phyloP scores from a whole-genome alignment of 1,284 basidiomycete species.

The Ceratorhiza oryzae-sativae region DNA sequence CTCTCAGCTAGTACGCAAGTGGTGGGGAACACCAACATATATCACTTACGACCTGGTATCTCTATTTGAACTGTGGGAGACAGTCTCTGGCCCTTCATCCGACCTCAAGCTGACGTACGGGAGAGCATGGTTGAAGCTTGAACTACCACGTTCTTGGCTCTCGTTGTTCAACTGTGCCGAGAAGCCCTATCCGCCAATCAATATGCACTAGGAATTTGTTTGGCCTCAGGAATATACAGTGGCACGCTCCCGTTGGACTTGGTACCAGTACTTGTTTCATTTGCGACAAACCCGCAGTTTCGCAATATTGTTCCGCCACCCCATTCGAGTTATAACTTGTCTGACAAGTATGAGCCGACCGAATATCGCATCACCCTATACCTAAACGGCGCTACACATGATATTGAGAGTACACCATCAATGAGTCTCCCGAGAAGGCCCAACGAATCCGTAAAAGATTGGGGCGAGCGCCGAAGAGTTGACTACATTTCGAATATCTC shows the following conservation, averaged over 20 bases:
- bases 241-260: background rate
- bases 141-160: background rate
- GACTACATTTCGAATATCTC: background rate
- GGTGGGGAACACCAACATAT: background rate
- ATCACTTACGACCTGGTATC: background rate
- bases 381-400: background rate
- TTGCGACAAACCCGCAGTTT: constrained; percentile 23
- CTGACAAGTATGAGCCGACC: constrained; percentile 7
- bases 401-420: background rate
- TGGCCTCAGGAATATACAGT: constrained; percentile 3
- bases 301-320: constrained; percentile 2
- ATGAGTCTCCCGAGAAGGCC: background rate
- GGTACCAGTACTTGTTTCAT: constrained; percentile 25
- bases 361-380: background rate
- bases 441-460: background rate
- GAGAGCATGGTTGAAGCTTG: background rate
- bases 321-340: constrained; percentile 6
- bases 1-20: background rate
- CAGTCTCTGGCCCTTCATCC: background rate
- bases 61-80: constrained; percentile 4
- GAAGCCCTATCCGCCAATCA: background rate
- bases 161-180: constrained; percentile 17
- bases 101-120: background rate
- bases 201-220: background rate
- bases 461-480: background rate